Evolutionary conservation across 805 yeast genomes (phyloP).

Genomic region (Jamesozyma rosinii): DNA sequence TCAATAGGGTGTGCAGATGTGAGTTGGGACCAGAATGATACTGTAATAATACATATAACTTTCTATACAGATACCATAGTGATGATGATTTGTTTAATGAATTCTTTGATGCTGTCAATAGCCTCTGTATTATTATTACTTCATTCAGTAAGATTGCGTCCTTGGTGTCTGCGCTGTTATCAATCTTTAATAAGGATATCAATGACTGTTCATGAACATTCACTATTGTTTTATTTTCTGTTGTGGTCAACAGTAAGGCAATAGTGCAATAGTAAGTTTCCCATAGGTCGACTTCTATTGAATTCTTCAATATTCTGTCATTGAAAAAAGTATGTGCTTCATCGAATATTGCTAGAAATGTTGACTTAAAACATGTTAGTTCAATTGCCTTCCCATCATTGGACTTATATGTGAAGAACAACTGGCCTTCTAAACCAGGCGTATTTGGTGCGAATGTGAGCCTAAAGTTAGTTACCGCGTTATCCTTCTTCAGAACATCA

Average conservation of each 20-base stretch:
- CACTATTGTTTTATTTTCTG: conserved; percentile 31
- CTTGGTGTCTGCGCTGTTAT: neutral
- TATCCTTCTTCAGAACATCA: conserved; percentile 6
- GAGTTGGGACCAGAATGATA: neutral
- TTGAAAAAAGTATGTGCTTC: conserved; percentile 26
- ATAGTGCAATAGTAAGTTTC: conserved; percentile 21
- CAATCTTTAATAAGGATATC: conserved; percentile 4
- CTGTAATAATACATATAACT: conserved; percentile 15
- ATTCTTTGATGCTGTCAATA: conserved; percentile 29
- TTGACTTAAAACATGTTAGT: conserved; percentile 29
- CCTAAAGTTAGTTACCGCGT: conserved; percentile 1
- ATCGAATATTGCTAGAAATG: conserved; percentile 22
- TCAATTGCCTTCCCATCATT: conserved; percentile 18
- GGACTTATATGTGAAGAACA: conserved; percentile 10
- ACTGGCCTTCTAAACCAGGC: conserved; percentile 3
- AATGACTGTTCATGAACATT: conserved; percentile 26
- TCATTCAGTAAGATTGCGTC: conserved; percentile 13
- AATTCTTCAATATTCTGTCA: neutral
- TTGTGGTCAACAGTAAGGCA: conserved; percentile 31
- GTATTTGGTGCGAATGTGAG: conserved; percentile 18
- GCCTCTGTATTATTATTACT: conserved; percentile 11
- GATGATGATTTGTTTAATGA: conserved; percentile 34
- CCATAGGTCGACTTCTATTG: neutral
- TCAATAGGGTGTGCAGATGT: conserved; percentile 2
- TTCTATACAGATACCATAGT: conserved; percentile 30